A percentile compares a stretch with the other conserved stretches of the same genome.
Conservation (phyloP, 148 eudicot genomes). For the Rhododendron ferrugineum region DNA sequence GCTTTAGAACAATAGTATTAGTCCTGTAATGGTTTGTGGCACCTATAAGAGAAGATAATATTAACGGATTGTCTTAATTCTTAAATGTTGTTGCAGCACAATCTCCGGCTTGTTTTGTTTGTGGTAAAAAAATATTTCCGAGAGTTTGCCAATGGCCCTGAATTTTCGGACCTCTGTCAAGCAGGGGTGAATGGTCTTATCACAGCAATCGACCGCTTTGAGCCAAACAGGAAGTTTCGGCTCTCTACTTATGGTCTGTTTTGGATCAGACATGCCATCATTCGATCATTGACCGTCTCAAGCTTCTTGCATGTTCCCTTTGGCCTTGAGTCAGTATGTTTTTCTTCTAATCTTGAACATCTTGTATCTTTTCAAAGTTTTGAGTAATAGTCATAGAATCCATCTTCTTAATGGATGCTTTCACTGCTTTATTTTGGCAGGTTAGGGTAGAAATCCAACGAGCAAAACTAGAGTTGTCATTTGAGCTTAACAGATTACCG, state of each 20-base stretch:
- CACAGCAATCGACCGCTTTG: slow-evolving; percentile 89
- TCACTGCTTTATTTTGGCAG: slow-evolving; percentile 33
- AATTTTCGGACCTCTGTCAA: slow-evolving; percentile 90
- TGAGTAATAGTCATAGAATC: too few relatives aligned
- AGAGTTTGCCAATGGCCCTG: slow-evolving; percentile 64
- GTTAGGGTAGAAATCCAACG: slow-evolving; percentile 72
- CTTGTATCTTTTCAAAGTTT: background rate
- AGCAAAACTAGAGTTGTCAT: slow-evolving; percentile 58
- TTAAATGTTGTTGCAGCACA: slow-evolving; percentile 66
- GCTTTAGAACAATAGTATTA: background rate
- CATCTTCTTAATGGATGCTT: background rate
- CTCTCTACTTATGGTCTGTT: slow-evolving; percentile 83
- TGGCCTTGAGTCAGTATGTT: slow-evolving; percentile 92
- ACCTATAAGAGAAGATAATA: background rate
- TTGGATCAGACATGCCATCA: slow-evolving; percentile 88
- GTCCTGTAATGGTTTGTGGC: background rate
- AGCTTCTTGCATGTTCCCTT: slow-evolving; percentile 84
- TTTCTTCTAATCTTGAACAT: background rate
- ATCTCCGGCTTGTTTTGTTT: slow-evolving; percentile 81
- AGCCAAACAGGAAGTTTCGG: slow-evolving; percentile 63
- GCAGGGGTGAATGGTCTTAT: slow-evolving; percentile 93
- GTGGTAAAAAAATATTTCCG: slow-evolving; percentile 87
- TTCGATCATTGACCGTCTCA: slow-evolving; percentile 82
- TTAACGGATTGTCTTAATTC: background rate
- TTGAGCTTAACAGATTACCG: slow-evolving; percentile 70